phyloP scores from a whole-genome alignment of 2,329 filamentous ascomycete species.

The Ophiocordyceps polyrhachis-furcata region DNA sequence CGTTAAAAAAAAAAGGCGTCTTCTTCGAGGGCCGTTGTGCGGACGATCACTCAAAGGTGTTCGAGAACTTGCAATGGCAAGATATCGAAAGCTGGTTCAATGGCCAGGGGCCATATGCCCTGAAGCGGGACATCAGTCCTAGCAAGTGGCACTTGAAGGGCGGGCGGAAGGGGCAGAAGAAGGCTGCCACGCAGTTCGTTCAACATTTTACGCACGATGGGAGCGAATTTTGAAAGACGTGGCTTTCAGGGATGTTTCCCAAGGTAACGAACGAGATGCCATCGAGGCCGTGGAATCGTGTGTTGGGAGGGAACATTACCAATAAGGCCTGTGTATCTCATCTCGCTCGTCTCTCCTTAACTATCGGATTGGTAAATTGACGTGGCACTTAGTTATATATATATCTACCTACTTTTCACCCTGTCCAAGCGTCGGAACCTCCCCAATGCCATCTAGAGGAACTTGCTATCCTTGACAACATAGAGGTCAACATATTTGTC shows the following conservation, averaged over 20 bases:
- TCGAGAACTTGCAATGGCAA: neutral
- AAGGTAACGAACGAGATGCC: neutral
- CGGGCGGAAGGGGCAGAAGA: too few species aligned
- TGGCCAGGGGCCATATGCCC: neutral
- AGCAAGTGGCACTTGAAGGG: neutral
- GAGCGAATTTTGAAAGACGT: neutral
- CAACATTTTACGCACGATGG: neutral
- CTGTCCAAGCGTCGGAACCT: neutral
- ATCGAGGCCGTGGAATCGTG: neutral
- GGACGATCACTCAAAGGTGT: neutral
- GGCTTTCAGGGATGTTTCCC: neutral
- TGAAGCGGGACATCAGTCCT: neutral
- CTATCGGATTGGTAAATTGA: neutral
- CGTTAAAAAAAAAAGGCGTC: neutral
- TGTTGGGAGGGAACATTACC: neutral
- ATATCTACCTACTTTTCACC: too few species aligned
- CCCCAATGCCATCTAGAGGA: slow-evolving; percentile 16
- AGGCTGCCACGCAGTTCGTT: neutral
- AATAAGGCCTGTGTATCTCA: neutral
- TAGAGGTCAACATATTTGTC: slow-evolving; percentile 91
- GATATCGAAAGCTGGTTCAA: neutral
- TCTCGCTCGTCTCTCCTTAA: neutral
- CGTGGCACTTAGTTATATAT: neutral
- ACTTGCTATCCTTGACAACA: slow-evolving; percentile 42
- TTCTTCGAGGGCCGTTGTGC: neutral